Conservation (phyloP, 345 rosid species). For the Turnera subulata region DNA sequence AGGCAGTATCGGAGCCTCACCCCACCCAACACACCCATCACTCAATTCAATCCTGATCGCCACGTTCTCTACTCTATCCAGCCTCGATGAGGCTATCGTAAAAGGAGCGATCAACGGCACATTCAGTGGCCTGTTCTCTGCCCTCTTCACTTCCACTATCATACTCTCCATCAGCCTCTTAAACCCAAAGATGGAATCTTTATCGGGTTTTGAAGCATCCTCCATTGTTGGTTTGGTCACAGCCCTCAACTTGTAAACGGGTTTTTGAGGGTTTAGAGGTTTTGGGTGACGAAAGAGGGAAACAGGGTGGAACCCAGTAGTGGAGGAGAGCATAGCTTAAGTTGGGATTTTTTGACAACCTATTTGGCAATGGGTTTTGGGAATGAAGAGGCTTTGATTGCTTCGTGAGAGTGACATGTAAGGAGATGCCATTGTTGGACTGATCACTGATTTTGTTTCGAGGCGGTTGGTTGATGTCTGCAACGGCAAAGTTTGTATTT, state of each 20-base stretch:
- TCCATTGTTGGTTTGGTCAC: conserved; percentile 22
- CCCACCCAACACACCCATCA: conserved; percentile 78
- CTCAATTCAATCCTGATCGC: conserved; percentile 64
- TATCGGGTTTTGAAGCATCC: conserved; percentile 6
- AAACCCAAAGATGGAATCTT: conserved; percentile 36
- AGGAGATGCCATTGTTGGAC: conserved; percentile 4
- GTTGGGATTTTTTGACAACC: too few species aligned
- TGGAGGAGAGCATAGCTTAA: too few species aligned
- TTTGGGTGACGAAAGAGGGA: conserved; percentile 2
- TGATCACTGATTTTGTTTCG: too few species aligned
- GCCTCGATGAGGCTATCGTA: conserved; percentile 72
- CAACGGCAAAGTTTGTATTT: too few species aligned
- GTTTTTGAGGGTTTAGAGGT: neutral
- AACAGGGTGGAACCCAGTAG: conserved; percentile 5
- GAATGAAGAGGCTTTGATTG: neutral
- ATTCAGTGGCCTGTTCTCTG: conserved; percentile 63
- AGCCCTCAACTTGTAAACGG: conserved; percentile 10
- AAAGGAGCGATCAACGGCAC: conserved; percentile 78
- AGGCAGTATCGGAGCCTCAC: conserved; percentile 80
- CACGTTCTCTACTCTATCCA: conserved; percentile 63
- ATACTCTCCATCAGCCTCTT: conserved; percentile 52
- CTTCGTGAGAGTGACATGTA: conserved; percentile 1
- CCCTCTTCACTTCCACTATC: conserved; percentile 48
- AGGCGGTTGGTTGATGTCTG: too few species aligned
- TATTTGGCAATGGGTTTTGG: neutral